Base-by-base conservation (phyloP, 2,329 filamentous ascomycete genomes). In the Atkinsonella hypoxylon region DNA sequence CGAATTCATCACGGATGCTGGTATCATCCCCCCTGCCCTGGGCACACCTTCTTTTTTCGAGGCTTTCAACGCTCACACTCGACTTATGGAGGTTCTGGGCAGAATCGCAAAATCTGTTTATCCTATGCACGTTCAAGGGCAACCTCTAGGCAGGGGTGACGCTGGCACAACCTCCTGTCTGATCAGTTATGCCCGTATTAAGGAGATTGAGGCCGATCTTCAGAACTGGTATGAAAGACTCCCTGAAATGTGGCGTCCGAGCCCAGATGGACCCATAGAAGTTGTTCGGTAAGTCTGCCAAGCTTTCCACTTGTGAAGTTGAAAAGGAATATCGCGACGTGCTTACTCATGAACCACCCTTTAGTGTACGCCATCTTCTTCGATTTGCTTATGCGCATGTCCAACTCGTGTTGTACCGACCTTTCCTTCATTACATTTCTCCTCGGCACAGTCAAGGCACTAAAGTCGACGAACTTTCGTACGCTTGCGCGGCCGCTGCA, bases 361-460 rank as follows among this genome's bases (percentile, higher is more conserved):
- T 44, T 48, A 79, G 77, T 10, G 74, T 81, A n/a, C 86, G 88
- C 53, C 87, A 89, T 55, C 71, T 90, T 22, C 71, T 93, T 18
- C 77, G 87, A 36, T 83, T 93, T 65, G 79, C 83, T n/a, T 91
- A 87, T 62, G 85, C 85, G 2, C 86, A 91, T 60, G 85, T 89
- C 5, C 87, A 91, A 61, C 82, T 93, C 64, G 81, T 93, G 61
- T 70, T 93, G 2, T 93, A 93, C 60, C 75, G 88, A 17, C 88
- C 88, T 0, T 93, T 93, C 63, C 69, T 93, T 12, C 88, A 93
- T 62, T 93, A 91, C 57, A 82, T 89, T 15, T 89, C 87, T 8
- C 81, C 81, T 10, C 74, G 78, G 42, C 68, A 79, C 2, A 75
- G 72, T 46, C 70, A 73, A 48, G 73, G 72, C 10, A 79, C 73